Conservation (phyloP, 208 protist species). For the Acanthamoeba healyi region DNA sequence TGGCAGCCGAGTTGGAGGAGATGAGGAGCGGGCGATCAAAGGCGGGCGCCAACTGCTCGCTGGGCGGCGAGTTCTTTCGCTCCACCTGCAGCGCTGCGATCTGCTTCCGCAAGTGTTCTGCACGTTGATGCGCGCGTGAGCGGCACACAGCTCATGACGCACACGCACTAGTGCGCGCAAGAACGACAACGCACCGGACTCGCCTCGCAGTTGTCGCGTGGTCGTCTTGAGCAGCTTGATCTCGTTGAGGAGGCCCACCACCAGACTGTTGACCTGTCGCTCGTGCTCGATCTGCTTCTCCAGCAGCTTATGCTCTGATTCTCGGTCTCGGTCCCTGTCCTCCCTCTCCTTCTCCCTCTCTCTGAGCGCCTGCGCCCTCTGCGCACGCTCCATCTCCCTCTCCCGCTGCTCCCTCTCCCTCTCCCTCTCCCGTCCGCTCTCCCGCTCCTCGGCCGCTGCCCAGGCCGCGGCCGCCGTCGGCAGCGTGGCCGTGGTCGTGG, state of each 20-base stretch:
- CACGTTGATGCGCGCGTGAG: background rate
- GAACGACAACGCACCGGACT: constrained; percentile 4
- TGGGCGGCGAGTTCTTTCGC: constrained; percentile 29
- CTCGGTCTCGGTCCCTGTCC: background rate
- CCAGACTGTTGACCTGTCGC: background rate
- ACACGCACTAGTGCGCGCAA: background rate
- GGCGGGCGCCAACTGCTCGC: background rate
- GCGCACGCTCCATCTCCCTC: background rate
- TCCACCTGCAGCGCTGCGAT: constrained; percentile 37
- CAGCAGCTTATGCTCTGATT: background rate
- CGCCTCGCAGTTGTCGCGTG: constrained; percentile 30
- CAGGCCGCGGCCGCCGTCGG: background rate
- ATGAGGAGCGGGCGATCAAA: constrained; percentile 28
- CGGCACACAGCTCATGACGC: too few relatives aligned
- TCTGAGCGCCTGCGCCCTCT: background rate
- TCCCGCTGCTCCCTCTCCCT: background rate
- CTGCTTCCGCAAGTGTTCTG: constrained; percentile 30
- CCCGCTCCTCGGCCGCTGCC: background rate
- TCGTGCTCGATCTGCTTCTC: constrained; percentile 35
- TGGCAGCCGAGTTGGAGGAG: background rate
- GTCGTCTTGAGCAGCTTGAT: constrained; percentile 60
- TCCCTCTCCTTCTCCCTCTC: constrained; percentile 1
- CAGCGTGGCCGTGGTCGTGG: background rate
- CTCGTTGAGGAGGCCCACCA: constrained; percentile 24
- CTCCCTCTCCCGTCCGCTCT: background rate